Evolutionary conservation across 192 early-diverging fungal genomes (phyloP).

Genomic region (Spinellus fusiger): DNA sequence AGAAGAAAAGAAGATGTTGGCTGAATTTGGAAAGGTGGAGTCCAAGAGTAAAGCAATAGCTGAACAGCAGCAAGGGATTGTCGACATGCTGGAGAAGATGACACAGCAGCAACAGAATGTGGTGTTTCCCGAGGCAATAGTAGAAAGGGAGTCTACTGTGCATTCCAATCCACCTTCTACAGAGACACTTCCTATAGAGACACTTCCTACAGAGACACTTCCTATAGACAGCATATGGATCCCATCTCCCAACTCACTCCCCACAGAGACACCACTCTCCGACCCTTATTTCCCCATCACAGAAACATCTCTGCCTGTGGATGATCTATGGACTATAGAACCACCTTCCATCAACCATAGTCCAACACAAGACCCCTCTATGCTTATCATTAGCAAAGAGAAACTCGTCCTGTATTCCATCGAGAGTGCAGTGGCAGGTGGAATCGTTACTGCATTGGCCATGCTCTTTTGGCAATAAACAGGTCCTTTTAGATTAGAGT

Average conservation of each 20-base stretch:
- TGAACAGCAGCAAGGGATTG: constrained; percentile 24
- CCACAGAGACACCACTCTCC: no score
- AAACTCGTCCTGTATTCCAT: constrained; percentile 21
- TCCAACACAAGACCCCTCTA: neutral
- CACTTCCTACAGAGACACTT: no score
- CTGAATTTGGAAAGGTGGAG: constrained; percentile 27
- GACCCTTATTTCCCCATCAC: no score
- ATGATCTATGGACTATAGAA: no score
- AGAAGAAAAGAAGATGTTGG: constrained; percentile 32
- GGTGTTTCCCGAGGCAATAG: no score
- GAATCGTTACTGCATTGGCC: constrained; percentile 23
- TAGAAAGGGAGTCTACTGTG: no score
- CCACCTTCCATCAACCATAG: no score
- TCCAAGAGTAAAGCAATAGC: constrained; percentile 32
- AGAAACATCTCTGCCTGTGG: no score
- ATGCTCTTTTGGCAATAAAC: constrained; percentile 19
- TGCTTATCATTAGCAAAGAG: constrained; percentile 6
- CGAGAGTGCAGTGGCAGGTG: constrained; percentile 31
- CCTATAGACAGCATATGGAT: no score
- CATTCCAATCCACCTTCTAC: no score
- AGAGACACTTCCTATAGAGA: no score
- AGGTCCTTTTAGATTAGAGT: neutral
- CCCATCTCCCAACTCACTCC: no score
- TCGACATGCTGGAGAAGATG: constrained; percentile 5
- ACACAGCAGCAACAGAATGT: neutral